Evolutionary conservation across 257 asterid species (phyloP), one percentile per base, ranked within the genome.

Genomic region (Solanum virginianum): DNA sequence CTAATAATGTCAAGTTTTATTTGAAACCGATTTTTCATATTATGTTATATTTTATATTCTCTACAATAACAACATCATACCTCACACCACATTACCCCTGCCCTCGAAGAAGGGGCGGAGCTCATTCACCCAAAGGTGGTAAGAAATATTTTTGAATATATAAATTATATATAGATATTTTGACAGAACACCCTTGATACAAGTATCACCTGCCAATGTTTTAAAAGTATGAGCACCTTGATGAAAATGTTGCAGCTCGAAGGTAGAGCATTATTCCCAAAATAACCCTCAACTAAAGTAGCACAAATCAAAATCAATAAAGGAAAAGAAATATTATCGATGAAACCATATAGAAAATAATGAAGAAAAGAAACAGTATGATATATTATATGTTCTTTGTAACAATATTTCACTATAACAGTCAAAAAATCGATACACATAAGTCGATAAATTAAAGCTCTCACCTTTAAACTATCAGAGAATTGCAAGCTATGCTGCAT

Each of bases 381-480:
- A 49, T 49, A 13, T 8, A 66, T 66, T 66, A 29, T 14, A 15
- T 14, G 74, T 66, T 66, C 6, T 1, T 12, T 29, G 0, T 29
- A 7, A 29, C 41, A 24, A 63, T 3, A 66, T 14, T 65, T 66
- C 12, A 32, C 12, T 65, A 7, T 65, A 65, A 13, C 12, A 29
- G 8, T 0, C 0, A 63, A 1, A 3, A 22, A 24, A 14, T 26
- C 0, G n/a, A 3, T 14, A 29, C 22, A 29, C 2, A 66, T 3
- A 0, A 7, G 7, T 15, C 5, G 22, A n/a, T 59, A 69, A 56
- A 72, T 51, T 0, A 17, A n/a, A 20, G 15, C 2, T 17, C 26
- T 16, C 86, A 91, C 98, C 95, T 90, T 93, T 80, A 93, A 86
- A 89, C 95, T 90, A 80, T 95, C 94, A 41, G 94, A 87, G 89